Evolutionary conservation across 179 eudicot species (phyloP), one percentile per base, ranked within the genome.

Genomic region (Nepenthes alata): DNA sequence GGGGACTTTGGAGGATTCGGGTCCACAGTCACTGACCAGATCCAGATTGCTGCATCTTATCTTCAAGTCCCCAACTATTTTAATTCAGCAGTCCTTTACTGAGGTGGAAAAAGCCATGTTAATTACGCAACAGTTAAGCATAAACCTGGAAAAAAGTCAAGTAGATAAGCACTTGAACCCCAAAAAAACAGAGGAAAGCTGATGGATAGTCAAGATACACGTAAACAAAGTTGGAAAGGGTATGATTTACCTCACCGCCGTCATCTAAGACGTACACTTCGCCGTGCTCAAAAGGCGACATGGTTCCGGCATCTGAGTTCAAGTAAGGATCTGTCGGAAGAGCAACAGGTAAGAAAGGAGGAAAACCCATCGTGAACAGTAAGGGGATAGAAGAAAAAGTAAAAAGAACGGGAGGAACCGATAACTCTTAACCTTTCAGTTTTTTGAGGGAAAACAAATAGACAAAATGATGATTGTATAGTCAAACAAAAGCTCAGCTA

Each of bases 261-360:
- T 55, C 63, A 37, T 53, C 68, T 35, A 57, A 50, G 35, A 55
- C 65, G 56, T 45, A 61, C 37, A 66, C 62, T 35, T 55, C 62
- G 10, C 62, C 70, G 12, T 56, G 66, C 57, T 61, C 70, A 66
- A 55, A 55, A 45, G 65, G 66, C 10, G 70, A 66, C 70, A 60
- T 61, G 10, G 58, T 60, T 45, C 70, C 58, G 34, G 67, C 70
- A 72, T 66, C 69, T 51, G 50, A 57, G 52, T 66, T 66, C 71
- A 62, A 57, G 58, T 66, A 66, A 58, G 75, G 64, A 53, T 57
- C 67, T 61, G 37, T 38, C 13, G 50, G 55, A 49, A 51, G 34
- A 37, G 10, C 56, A 61, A 49, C 55, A 61, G 11, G 36, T 35
- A 4, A 61, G 45, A n/a, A n/a, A 35, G 53, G 62, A 11, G 25